Evolutionary conservation across 2,329 filamentous ascomycete species (phyloP).

Genomic region (Lachnellula suecica): DNA sequence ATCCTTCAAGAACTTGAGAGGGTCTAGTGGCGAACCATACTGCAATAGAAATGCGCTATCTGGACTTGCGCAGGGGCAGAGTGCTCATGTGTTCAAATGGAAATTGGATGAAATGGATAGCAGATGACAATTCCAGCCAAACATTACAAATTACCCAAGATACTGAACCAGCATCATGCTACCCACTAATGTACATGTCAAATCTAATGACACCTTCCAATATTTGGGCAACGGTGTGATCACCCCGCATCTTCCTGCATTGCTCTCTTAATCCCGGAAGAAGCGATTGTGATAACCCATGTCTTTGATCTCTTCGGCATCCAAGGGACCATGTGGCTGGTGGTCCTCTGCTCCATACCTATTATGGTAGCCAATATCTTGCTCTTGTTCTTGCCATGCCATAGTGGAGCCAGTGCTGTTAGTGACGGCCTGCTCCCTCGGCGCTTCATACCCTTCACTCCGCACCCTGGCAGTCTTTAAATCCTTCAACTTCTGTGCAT

Average conservation of each 20-base stretch:
- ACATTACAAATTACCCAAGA: too few species aligned
- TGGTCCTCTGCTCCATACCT: constrained; percentile 24
- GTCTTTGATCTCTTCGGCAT: constrained; percentile 3
- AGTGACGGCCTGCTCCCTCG: constrained; percentile 8
- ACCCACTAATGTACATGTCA: too few species aligned
- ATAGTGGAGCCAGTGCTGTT: background rate
- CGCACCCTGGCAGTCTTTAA: constrained; percentile 14
- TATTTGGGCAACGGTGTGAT: too few species aligned
- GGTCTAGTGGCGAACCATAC: too few species aligned
- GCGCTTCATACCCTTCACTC: constrained; percentile 19
- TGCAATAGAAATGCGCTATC: too few species aligned
- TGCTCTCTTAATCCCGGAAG: constrained; percentile 1
- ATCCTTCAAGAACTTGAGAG: background rate
- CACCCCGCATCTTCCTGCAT: background rate
- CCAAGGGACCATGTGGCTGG: constrained; percentile 16
- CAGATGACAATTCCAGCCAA: too few species aligned
- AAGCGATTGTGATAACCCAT: constrained; percentile 11
- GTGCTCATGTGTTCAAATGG: too few species aligned
- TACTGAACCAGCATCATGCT: too few species aligned
- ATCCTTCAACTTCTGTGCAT: constrained; percentile 18
- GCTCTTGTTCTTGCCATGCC: constrained; percentile 12
- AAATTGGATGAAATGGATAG: too few species aligned
- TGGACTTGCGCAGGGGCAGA: too few species aligned
- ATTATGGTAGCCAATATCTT: constrained; percentile 28
- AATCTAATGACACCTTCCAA: too few species aligned